Evolutionary conservation across 306 rosid species (phyloP), one percentile per base, ranked within the genome.

Genomic region (Vigna unguiculata): DNA sequence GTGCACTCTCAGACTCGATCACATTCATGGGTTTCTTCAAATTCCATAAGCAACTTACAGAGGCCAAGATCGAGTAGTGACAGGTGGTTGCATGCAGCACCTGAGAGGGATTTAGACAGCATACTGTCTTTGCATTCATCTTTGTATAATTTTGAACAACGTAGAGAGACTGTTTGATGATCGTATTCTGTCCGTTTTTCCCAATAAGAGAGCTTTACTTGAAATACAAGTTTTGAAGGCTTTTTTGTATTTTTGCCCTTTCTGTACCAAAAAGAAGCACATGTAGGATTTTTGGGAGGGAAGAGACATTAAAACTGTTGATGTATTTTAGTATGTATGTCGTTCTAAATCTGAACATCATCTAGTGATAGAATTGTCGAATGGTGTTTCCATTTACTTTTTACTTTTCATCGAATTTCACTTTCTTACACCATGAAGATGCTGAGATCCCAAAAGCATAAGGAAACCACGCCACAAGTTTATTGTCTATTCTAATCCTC

Each of bases 41-140:
- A 60, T 47, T 78, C 47, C 52, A 76, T 69, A 76, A 62, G 78
- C 81, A 69, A 59, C 74, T 54, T 80, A 4, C 74, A 78, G 76
- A 78, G 68, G 45, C 62, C 30, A 24, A 73, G 68, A 28, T 61
- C 22, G 66, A 72, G 73, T 16, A 48, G 77, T 5, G 21, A 57
- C 53, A 4, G 49, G 68, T 88, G 93, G 96, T 75, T 88, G 85
- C 87, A 83, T 80, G 65, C 69, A 74, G 83, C 86, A 70, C 93
- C 95, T 1, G 92, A 78, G 72, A 83, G 76, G 61, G 89, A 78
- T 73, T 52, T 82, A 51, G 90, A 84, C 68, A 68, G 79, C 53
- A 32, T 95, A 53, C 81, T 95, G 90, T 95, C 97, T 53, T 83
- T 93, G 86, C 92, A 95, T 55, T 74, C 89, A 52, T 84, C 90